Evolutionary conservation across 371 early-diverging fungal species (phyloP).

Genomic region (Chytridium lagenaria): DNA sequence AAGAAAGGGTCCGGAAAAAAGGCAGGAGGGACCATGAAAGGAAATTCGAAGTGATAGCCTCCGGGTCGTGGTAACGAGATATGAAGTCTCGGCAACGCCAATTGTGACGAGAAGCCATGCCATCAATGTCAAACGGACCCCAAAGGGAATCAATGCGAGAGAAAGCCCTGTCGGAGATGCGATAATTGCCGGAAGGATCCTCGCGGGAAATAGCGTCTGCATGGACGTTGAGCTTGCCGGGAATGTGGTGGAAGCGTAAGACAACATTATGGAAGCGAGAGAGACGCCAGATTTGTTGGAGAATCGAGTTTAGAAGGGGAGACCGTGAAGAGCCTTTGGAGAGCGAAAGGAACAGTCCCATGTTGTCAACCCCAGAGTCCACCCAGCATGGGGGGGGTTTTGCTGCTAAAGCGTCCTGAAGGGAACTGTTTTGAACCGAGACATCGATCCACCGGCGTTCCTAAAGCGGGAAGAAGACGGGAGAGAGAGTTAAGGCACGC

Average conservation of each 20-base stretch:
- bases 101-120: constrained; percentile 17
- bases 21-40: not conserved
- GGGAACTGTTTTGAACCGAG: not conserved
- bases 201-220: constrained; percentile 11
- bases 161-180: not conserved
- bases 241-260: constrained; percentile 2
- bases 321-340: not conserved
- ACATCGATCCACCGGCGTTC: constrained; percentile 12
- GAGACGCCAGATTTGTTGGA: constrained; percentile 1
- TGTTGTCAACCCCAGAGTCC: not conserved
- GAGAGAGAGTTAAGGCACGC: not conserved
- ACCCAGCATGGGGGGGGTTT: not conserved
- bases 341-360: not conserved
- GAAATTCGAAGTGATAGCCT: not conserved
- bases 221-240: not conserved
- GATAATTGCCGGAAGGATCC: not conserved
- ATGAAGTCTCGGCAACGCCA: not conserved
- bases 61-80: constrained; percentile 1
- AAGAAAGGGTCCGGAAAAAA: not conserved
- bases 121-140: not conserved
- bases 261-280: not conserved
- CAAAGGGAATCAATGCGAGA: not conserved
- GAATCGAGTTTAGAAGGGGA: not conserved
- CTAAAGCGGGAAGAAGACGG: not conserved
- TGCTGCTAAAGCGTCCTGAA: not conserved